A percentile compares a stretch with the other conserved stretches of the same genome.
These are phyloP conservation scores for Rhizophora mangle DNA, from an alignment of 345 rosid genomes.

Conservation along the genomic window DNA sequence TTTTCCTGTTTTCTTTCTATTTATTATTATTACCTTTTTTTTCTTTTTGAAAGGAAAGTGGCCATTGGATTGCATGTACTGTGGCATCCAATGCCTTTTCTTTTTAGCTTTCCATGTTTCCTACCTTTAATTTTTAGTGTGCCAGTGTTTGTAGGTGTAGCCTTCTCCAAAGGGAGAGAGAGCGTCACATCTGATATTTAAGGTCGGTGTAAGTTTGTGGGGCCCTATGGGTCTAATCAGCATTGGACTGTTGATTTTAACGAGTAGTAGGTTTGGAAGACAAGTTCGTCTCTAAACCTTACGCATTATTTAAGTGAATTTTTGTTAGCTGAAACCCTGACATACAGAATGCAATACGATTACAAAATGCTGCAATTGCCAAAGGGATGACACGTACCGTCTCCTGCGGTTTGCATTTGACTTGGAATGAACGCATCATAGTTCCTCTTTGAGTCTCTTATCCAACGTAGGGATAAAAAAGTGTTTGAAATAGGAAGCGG, in stretches of 20 bases:
- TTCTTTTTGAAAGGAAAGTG: slow-evolving; percentile 6
- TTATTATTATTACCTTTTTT: background rate
- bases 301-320: too few relatives aligned
- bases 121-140: background rate
- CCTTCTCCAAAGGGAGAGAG: slow-evolving; percentile 36
- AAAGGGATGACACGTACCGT: too few relatives aligned
- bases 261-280: background rate
- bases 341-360: background rate
- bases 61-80: slow-evolving; percentile 16
- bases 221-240: background rate
- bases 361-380: too few relatives aligned
- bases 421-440: too few relatives aligned
- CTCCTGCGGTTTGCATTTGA: too few relatives aligned
- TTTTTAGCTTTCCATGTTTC: background rate
- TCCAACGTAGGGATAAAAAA: too few relatives aligned
- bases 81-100: slow-evolving; percentile 13
- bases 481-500: too few relatives aligned
- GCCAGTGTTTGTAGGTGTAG: slow-evolving; percentile 14
- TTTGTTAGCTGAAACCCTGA: background rate
- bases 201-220: background rate
- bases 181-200: slow-evolving; percentile 5
- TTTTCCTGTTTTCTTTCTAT: background rate
- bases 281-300: too few relatives aligned
- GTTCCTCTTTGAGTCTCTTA: too few relatives aligned
- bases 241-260: background rate